These are phyloP conservation scores for Fulvia fulva DNA, from an alignment of 2,329 filamentous ascomycete species.

Conservation along the genomic window DNA sequence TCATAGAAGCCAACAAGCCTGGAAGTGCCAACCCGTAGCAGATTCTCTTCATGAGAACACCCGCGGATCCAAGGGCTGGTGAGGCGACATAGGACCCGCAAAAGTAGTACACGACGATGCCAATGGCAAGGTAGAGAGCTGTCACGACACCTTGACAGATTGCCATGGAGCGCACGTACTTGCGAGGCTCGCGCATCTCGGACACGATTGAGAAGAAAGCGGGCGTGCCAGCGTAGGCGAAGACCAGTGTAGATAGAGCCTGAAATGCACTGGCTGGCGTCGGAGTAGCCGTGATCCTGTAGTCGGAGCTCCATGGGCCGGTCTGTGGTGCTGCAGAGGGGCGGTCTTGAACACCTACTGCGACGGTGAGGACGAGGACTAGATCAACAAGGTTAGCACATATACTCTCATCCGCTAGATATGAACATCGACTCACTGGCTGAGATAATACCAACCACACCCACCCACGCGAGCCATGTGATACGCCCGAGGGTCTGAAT, in stretches of 20 bases:
- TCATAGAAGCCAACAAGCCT: slow-evolving; percentile 22
- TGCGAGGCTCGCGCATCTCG: slow-evolving; percentile 35
- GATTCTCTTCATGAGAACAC: slow-evolving; percentile 40
- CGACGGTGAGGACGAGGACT: slow-evolving; percentile 36
- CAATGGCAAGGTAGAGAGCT: slow-evolving; percentile 34
- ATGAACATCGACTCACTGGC: slow-evolving; percentile 1
- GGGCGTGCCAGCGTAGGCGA: slow-evolving; percentile 35
- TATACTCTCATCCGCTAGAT: neutral
- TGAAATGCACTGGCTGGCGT: slow-evolving; percentile 8
- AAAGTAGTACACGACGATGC: slow-evolving; percentile 43
- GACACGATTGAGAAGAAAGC: slow-evolving; percentile 36
- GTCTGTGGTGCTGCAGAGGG: slow-evolving; percentile 11
- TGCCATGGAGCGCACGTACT: slow-evolving; percentile 32
- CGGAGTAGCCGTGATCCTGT: slow-evolving; percentile 4
- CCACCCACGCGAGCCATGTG: slow-evolving; percentile 34
- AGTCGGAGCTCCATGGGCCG: slow-evolving; percentile 9
- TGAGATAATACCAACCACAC: slow-evolving; percentile 17
- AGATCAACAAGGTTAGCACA: neutral
- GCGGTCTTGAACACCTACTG: slow-evolving; percentile 8
- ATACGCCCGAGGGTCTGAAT: slow-evolving; percentile 32
- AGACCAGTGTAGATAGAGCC: slow-evolving; percentile 11
- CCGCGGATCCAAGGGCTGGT: slow-evolving; percentile 45
- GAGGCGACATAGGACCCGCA: slow-evolving; percentile 45
- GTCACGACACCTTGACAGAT: slow-evolving; percentile 20
- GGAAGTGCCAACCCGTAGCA: slow-evolving; percentile 37